Conservation (phyloP, 805 yeast species). For the Henningerozyma blattae region DNA sequence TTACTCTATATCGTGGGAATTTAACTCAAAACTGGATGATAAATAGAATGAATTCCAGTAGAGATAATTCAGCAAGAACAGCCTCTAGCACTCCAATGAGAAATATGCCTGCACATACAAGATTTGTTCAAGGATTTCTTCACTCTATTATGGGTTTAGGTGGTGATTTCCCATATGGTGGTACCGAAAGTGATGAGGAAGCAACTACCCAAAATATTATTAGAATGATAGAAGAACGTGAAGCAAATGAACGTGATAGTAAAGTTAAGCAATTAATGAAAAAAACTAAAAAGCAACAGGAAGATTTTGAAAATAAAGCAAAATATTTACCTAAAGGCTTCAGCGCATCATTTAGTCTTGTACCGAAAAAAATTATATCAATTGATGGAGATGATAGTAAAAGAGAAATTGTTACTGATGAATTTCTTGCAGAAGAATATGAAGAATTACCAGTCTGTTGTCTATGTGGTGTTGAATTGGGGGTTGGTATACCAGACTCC, state of each 20-base stretch:
- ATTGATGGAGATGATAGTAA: slow-evolving; percentile 7
- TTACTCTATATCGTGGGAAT: slow-evolving; percentile 11
- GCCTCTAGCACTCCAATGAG: slow-evolving; percentile 1
- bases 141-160: not conserved
- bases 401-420: slow-evolving; percentile 13
- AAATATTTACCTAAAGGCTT: slow-evolving; percentile 19
- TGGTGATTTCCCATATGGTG: not conserved
- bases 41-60: slow-evolving; percentile 5
- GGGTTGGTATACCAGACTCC: slow-evolving; percentile 55
- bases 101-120: not conserved
- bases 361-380: slow-evolving; percentile 6
- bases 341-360: slow-evolving; percentile 19
- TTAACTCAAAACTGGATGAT: slow-evolving; percentile 10
- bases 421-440: slow-evolving; percentile 19
- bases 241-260: slow-evolving; percentile 19
- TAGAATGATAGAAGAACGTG: slow-evolving; percentile 23
- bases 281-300: slow-evolving; percentile 17
- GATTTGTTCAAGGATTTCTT: too few relatives aligned
- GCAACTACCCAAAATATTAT: slow-evolving; percentile 20
- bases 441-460: slow-evolving; percentile 41
- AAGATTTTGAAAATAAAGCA: slow-evolving; percentile 13
- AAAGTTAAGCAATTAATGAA: slow-evolving; percentile 16
- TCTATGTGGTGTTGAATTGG: slow-evolving; percentile 62
- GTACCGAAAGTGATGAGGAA: slow-evolving; percentile 3
- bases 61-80: not conserved